Percentiles rank a stretch among this genome's conserved stretches.
phyloP scores from a whole-genome alignment of 176 grass and related monocot species.

The Themeda triandra region DNA sequence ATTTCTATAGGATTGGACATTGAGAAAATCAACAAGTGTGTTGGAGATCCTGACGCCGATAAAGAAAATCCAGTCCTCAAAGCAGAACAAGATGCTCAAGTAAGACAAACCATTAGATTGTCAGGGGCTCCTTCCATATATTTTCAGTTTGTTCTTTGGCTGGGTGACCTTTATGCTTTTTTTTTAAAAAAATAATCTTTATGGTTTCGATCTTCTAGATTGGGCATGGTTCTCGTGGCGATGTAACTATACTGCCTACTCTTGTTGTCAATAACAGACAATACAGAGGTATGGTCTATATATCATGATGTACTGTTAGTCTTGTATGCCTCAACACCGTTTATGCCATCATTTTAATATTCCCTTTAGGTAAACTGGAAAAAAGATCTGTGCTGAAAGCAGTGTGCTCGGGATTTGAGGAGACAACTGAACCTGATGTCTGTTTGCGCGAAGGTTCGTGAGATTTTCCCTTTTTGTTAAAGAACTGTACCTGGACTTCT shows the following conservation, averaged over 20 bases:
- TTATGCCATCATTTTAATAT: neutral
- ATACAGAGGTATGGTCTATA: constrained; percentile 58
- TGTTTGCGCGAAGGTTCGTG: constrained; percentile 74
- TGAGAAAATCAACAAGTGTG: constrained; percentile 65
- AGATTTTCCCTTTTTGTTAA: neutral
- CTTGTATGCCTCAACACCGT: neutral
- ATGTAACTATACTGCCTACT: constrained; percentile 91
- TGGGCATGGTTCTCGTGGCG: constrained; percentile 67
- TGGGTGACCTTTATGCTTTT: neutral
- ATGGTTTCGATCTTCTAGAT: constrained; percentile 42
- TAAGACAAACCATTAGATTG: constrained; percentile 10
- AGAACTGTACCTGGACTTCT: neutral
- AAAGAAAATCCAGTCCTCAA: constrained; percentile 71
- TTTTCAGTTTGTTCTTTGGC: neutral
- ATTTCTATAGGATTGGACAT: constrained; percentile 56
- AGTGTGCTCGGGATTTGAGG: constrained; percentile 82
- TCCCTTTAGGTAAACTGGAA: constrained; percentile 62
- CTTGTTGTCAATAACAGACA: constrained; percentile 83
- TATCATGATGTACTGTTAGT: neutral
- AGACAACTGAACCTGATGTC: constrained; percentile 82
- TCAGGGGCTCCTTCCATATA: neutral
- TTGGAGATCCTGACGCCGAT: constrained; percentile 68
- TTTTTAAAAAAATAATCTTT: neutral
- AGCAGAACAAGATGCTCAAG: constrained; percentile 82
- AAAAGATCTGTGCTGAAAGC: constrained; percentile 80